phyloP scores from a whole-genome alignment of 108 stramenopile genomes.

The Cyclostephanos invisitatus region DNA sequence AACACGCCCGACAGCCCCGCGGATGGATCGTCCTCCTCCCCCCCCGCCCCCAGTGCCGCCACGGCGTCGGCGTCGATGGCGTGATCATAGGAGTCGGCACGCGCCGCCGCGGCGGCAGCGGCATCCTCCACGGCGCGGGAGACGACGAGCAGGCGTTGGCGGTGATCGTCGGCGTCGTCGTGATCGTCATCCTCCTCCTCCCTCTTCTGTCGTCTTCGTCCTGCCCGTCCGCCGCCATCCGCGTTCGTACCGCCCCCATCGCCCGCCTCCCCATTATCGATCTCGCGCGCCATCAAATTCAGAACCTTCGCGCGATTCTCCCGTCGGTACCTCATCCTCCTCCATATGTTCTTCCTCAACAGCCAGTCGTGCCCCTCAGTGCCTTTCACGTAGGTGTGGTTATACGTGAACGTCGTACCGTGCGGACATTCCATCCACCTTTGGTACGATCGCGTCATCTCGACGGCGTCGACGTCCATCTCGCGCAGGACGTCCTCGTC shows the following conservation, averaged over 20 bases:
- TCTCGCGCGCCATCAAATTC: conserved; percentile 19
- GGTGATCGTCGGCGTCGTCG: background rate
- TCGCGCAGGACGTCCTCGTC: conserved; percentile 60
- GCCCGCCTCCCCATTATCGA: background rate
- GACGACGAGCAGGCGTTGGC: background rate
- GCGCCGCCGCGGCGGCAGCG: conserved; percentile 21
- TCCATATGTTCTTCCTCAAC: conserved; percentile 88
- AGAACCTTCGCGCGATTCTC: conserved; percentile 79
- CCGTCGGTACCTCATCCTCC: conserved; percentile 86
- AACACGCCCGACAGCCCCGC: conserved; percentile 29
- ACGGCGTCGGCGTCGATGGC: conserved; percentile 35
- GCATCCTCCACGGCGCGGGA: conserved; percentile 19
- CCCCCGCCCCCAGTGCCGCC: conserved; percentile 20
- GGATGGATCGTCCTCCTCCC: background rate
- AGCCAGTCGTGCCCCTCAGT: conserved; percentile 83
- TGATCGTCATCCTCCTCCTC: background rate
- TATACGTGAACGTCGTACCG: conserved; percentile 74
- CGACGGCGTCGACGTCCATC: conserved; percentile 80
- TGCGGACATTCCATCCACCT: conserved; percentile 62
- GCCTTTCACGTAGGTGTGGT: conserved; percentile 88
- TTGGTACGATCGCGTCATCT: conserved; percentile 80
- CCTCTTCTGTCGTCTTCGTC: background rate
- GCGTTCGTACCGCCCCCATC: background rate
- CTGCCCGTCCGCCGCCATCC: background rate
- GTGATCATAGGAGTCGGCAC: conserved; percentile 29